Conservation (phyloP, 225 moss, liverwort and hornwort genomes). For the Straminergon stramineum region DNA sequence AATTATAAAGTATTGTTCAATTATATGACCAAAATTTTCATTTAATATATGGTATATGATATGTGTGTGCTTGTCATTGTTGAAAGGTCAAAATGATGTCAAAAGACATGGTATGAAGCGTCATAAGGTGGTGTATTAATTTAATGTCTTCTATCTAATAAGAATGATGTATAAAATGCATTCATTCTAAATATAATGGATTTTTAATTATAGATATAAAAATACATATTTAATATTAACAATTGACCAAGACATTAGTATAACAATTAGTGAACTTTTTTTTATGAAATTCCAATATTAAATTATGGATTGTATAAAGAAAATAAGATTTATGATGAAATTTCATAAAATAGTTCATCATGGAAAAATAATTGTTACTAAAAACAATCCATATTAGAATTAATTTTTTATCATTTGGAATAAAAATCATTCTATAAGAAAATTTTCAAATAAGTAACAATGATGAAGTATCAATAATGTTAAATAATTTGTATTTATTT, state of each 20-base stretch:
- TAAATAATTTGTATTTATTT: background rate
- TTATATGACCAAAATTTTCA: background rate
- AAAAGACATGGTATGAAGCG: background rate
- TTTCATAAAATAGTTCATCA: background rate
- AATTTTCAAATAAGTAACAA: background rate
- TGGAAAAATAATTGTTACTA: no score
- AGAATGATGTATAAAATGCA: background rate
- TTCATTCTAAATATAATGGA: background rate
- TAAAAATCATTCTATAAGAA: background rate
- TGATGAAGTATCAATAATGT: background rate
- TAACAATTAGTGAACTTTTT: background rate
- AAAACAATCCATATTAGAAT: no score
- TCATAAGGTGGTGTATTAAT: background rate
- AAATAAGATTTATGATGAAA: background rate
- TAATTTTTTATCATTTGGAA: background rate
- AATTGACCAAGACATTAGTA: no score
- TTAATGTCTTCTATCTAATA: background rate
- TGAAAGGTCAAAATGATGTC: background rate
- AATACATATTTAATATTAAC: background rate
- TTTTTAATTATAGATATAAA: background rate
- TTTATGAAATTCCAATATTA: background rate
- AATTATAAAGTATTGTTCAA: fast-evolving
- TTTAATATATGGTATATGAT: no score
- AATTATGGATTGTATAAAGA: background rate
- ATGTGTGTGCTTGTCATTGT: background rate